phyloP scores from a whole-genome alignment of 192 early-diverging fungal species.

The Pilaira anomala region DNA sequence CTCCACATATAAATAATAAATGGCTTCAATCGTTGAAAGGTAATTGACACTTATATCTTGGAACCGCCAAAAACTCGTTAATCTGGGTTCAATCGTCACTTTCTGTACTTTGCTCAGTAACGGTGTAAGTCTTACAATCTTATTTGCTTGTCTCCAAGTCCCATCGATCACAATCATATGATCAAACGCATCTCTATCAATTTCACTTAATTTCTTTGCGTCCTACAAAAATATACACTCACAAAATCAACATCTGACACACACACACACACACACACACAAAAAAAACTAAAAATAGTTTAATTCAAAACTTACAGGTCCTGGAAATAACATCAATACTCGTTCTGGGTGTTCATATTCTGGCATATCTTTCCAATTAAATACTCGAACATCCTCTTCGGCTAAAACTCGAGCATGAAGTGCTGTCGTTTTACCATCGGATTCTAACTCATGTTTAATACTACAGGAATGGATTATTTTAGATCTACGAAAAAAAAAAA shows the following conservation, averaged over 20 bases:
- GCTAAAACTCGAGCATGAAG: conserved; percentile 82
- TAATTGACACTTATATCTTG: conserved; percentile 71
- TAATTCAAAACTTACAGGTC: conserved; percentile 56
- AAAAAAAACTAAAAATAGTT: too few species aligned
- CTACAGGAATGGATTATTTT: conserved; percentile 21
- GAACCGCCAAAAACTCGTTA: conserved; percentile 90
- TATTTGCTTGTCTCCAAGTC: conserved; percentile 88
- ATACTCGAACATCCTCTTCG: conserved; percentile 63
- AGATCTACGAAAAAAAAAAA: too few species aligned
- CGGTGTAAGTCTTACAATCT: conserved; percentile 50
- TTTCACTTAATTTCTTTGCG: conserved; percentile 63
- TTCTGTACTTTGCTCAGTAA: conserved; percentile 46
- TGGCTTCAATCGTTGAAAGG: conserved; percentile 93
- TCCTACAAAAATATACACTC: conserved; percentile 38
- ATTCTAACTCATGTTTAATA: conserved; percentile 78
- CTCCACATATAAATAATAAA: conserved; percentile 90
- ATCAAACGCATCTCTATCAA: conserved; percentile 67
- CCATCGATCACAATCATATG: conserved; percentile 88
- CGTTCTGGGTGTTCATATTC: conserved; percentile 61
- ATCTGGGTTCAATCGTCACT: conserved; percentile 67
- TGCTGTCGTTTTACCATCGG: conserved; percentile 84
- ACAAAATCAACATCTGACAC: too few species aligned
- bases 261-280: too few species aligned
- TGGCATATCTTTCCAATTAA: conserved; percentile 49
- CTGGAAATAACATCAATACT: conserved; percentile 81